Evolutionary conservation across 2,329 filamentous ascomycete species (phyloP).

Genomic region (Diaporthe sp.): DNA sequence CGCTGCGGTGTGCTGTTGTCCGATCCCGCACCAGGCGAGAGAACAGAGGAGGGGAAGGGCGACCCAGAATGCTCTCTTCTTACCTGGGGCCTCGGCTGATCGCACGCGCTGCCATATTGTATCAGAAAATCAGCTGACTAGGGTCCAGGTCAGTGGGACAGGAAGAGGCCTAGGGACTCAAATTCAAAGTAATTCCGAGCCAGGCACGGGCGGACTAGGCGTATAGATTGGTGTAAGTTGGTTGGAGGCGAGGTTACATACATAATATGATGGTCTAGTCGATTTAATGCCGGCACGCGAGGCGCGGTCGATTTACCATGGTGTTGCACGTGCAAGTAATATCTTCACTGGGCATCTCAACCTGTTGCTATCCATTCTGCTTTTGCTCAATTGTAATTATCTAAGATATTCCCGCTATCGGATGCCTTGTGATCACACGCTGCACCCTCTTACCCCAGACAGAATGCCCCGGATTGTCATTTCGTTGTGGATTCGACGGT

Average conservation of each 20-base stretch:
- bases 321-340: neutral
- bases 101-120: conserved; percentile 8
- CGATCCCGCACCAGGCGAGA: neutral
- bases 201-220: no score
- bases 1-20: neutral
- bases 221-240: neutral
- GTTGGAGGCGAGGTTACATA: neutral
- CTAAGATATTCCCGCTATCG: conserved; percentile 14
- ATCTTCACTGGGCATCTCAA: conserved; percentile 3
- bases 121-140: neutral
- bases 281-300: neutral
- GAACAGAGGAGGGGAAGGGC: neutral
- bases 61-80: no score
- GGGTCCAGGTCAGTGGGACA: no score
- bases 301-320: neutral
- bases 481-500: conserved; percentile 25
- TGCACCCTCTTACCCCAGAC: conserved; percentile 22
- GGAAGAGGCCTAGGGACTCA: neutral
- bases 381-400: neutral
- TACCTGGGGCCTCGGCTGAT: conserved; percentile 25
- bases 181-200: neutral
- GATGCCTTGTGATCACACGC: conserved; percentile 19
- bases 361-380: neutral
- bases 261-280: neutral
- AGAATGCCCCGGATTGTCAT: conserved; percentile 13